A percentile compares a stretch with the other conserved stretches of the same genome.
phyloP scores from a whole-genome alignment of 805 yeast genomes.

The Pichia nakasei region DNA sequence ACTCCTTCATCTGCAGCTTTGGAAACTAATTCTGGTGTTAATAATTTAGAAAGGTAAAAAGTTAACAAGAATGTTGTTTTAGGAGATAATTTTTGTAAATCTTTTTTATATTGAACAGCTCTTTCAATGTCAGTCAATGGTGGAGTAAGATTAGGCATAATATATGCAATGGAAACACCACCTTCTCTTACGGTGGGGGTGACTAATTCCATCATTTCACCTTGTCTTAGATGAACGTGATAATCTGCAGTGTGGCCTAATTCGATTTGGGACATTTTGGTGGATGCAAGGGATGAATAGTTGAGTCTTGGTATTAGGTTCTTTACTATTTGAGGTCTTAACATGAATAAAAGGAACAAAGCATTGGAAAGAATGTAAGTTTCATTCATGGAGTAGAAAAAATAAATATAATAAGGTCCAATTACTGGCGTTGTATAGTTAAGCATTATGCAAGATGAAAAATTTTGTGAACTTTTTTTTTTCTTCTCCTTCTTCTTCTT shows the following conservation, averaged over 20 bases:
- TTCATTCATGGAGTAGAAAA: background rate
- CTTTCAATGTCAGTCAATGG: conserved; percentile 74
- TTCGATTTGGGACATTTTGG: conserved; percentile 28
- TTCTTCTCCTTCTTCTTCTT: background rate
- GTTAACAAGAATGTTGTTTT: conserved; percentile 87
- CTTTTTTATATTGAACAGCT: conserved; percentile 60
- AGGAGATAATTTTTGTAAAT: conserved; percentile 61
- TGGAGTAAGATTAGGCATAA: conserved; percentile 95
- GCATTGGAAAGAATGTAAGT: background rate
- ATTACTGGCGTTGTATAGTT: background rate
- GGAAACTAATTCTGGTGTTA: conserved; percentile 80
- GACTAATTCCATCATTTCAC: conserved; percentile 83
- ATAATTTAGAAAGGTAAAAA: conserved; percentile 64
- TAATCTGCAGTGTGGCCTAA: conserved; percentile 78
- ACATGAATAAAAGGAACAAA: background rate
- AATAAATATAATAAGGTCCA: background rate
- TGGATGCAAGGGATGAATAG: background rate
- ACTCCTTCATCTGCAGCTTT: conserved; percentile 64
- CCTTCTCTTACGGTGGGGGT: conserved; percentile 88
- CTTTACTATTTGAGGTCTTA: background rate
- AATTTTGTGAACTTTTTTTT: conserved; percentile 6
- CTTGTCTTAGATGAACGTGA: conserved; percentile 95
- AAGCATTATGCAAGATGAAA: conserved; percentile 1
- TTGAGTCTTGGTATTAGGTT: background rate
- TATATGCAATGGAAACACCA: conserved; percentile 83